Percentiles rank a stretch among this genome's conserved stretches.
Conservation (phyloP, 108 stramenopile species). For the Fragilaria radians region DNA sequence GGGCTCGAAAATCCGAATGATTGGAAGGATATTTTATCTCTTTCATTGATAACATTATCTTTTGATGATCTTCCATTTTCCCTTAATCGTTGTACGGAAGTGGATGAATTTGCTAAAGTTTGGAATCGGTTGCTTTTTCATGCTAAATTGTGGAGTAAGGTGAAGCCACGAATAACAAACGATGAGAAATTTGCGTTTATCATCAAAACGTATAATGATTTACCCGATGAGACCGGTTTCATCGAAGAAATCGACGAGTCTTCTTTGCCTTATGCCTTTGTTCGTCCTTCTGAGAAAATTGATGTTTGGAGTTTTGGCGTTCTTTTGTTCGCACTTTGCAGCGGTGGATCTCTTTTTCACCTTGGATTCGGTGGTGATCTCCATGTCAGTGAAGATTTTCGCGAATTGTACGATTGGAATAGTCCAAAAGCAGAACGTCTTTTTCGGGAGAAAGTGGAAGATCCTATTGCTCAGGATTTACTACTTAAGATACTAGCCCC, state of each 20-base stretch:
- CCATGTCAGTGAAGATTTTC: neutral
- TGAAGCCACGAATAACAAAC: slow-evolving; percentile 16
- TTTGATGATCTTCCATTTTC: slow-evolving; percentile 33
- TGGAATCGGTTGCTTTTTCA: slow-evolving; percentile 22
- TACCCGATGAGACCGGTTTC: slow-evolving; percentile 8
- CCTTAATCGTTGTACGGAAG: slow-evolving; percentile 12
- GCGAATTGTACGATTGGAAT: slow-evolving; percentile 9
- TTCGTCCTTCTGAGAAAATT: slow-evolving; percentile 2
- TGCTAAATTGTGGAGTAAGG: slow-evolving; percentile 20
- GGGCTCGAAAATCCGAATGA: slow-evolving; percentile 1
- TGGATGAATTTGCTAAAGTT: slow-evolving; percentile 8
- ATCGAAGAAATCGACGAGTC: slow-evolving; percentile 4
- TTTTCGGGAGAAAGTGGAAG: neutral
- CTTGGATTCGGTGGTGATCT: slow-evolving; percentile 3
- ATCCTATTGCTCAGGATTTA: neutral
- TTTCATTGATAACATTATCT: slow-evolving; percentile 13
- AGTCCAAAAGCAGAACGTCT: neutral
- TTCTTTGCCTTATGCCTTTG: slow-evolving; percentile 8
- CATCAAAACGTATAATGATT: slow-evolving; percentile 29
- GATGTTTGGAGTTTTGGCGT: slow-evolving; percentile 30
- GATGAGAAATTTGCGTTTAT: slow-evolving; percentile 16
- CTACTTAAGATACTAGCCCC: slow-evolving; percentile 11
- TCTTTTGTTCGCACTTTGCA: slow-evolving; percentile 21
- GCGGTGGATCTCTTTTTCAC: slow-evolving; percentile 16
- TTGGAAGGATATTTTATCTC: slow-evolving; percentile 30